phyloP scores from a whole-genome alignment of 2,329 filamentous ascomycete genomes.

The Paecilomyces sp. region DNA sequence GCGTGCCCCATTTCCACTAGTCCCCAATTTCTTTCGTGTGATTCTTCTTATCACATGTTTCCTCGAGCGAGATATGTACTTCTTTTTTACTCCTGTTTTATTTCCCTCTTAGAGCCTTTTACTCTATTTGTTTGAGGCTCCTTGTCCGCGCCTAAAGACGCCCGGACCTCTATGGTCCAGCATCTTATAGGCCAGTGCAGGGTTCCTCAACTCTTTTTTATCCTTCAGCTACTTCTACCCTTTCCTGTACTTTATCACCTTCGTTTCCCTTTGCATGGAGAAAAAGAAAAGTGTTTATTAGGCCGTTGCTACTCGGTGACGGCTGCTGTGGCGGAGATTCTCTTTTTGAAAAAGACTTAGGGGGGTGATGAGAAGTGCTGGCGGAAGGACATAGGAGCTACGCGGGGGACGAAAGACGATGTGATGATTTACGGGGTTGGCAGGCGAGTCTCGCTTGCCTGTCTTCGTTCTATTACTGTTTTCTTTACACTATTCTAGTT shows the following conservation, averaged over 20 bases:
- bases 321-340: slow-evolving; percentile 5
- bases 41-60: slow-evolving; percentile 11
- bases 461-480: neutral
- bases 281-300: slow-evolving; percentile 2
- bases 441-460: neutral
- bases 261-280: neutral
- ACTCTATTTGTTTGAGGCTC: neutral
- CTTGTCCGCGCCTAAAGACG: neutral
- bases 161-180: neutral
- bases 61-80: slow-evolving; percentile 13
- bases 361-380: slow-evolving; percentile 3
- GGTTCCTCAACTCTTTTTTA: neutral
- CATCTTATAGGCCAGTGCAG: neutral
- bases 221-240: slow-evolving; percentile 8
- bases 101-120: neutral
- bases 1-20: neutral
- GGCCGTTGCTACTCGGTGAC: neutral
- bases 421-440: neutral
- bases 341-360: slow-evolving; percentile 4
- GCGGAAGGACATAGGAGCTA: neutral
- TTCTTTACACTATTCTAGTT: neutral
- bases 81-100: neutral
- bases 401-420: neutral
- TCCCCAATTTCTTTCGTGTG: slow-evolving; percentile 6
- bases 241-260: slow-evolving; percentile 2